Conservation (phyloP, 257 asterid genomes). For the Jacaranda copaia region DNA sequence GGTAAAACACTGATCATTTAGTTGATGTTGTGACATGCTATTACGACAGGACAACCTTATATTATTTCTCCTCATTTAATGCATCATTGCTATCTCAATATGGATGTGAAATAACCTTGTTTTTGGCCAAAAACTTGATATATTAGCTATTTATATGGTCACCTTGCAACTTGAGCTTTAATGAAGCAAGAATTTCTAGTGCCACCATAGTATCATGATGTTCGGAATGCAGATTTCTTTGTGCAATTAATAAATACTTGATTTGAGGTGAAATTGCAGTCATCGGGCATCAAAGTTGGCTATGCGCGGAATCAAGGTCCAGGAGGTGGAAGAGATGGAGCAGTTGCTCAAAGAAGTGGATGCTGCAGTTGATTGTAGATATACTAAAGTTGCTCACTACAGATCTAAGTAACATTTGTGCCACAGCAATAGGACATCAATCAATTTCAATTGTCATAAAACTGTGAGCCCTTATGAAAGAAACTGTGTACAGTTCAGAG, state of each 20-base stretch:
- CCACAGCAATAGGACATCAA: constrained; percentile 13
- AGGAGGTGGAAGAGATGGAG: constrained; percentile 52
- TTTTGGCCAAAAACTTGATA: no score
- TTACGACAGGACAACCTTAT: neutral
- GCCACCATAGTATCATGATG: no score
- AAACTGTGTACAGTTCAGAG: constrained; percentile 38
- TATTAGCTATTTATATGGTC: no score
- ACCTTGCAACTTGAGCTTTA: no score
- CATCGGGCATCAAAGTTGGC: constrained; percentile 66
- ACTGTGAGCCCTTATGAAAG: neutral
- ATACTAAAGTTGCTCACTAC: neutral
- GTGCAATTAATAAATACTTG: no score
- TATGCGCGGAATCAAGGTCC: constrained; percentile 51
- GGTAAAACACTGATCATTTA: constrained; percentile 39
- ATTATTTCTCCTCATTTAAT: no score
- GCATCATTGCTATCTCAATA: no score
- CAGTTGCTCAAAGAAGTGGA: constrained; percentile 57
- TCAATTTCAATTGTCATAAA: neutral
- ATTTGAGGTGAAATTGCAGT: constrained; percentile 38
- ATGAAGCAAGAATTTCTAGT: no score
- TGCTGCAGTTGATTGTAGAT: constrained; percentile 47
- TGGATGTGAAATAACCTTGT: no score
- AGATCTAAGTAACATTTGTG: neutral
- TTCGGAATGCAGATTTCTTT: no score
- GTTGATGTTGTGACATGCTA: neutral